Evolutionary conservation across 2,329 filamentous ascomycete genomes (phyloP), one percentile per base, ranked within the genome.

Genomic region (Ophiostoma sp.): DNA sequence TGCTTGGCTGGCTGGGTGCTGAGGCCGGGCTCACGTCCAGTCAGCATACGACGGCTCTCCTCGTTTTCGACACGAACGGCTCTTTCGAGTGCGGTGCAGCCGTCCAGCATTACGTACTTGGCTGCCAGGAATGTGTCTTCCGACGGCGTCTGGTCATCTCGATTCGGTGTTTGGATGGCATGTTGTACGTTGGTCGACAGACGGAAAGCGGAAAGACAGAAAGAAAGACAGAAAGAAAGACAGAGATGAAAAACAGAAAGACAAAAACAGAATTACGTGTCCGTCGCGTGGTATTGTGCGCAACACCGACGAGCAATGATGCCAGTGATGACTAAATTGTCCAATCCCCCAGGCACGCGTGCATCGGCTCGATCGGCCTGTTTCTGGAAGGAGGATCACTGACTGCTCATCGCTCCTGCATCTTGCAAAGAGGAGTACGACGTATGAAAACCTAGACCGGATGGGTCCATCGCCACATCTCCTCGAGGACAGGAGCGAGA

Each of bases 271-370:
- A 27, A 27, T 27, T 27, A 55, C 49, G 49, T 55, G 49, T 55
- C 14, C 49, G 49, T 55, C 49, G 18, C 27, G 49, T 55, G 18
- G 49, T 18, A 55, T 55, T 14, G 12, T 27, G 27, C 27, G 27
- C 27, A n/a, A 7, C 47, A 52, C 8, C 6, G 49, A 55, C 11
- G 8, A 55, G 49, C 49, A 55, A 55, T 55, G 49, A 55, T 55
- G 49, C 49, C 49, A 55, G 18, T 55, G 49, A 62, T 62, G 58
- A 38, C 58, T 62, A 38, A 62, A 62, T 62, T 18, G 49, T 45
- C 9, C 9, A 45, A 45, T 45, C 14, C 9, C n/a, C 27, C 27
- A 27, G 27, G 27, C 27, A 27, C 27, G 27, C 12, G 45, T 47
- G 45, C 45, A 47, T 47, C 49, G 49, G 49, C 49, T 55, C 49